Evolutionary conservation across 805 yeast species (phyloP).

Genomic region (Saccharomycopsis oosterbeekiorum): DNA sequence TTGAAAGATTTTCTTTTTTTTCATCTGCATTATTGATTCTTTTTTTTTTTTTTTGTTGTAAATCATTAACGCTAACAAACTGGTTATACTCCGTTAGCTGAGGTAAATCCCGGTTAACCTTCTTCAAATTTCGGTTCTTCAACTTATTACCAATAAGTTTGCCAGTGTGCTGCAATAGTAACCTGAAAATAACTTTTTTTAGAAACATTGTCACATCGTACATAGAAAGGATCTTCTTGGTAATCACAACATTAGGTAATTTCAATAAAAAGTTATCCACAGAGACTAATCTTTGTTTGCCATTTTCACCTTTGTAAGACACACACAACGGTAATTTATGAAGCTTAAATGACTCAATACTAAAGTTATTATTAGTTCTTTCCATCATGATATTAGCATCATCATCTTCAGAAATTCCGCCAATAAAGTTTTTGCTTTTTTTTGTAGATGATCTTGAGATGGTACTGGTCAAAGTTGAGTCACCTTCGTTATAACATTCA

Average conservation of each 20-base stretch:
- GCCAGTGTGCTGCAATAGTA: conserved; percentile 59
- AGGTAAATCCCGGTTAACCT: conserved; percentile 18
- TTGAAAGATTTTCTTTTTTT: not conserved
- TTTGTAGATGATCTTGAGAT: not conserved
- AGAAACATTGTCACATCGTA: conserved; percentile 55
- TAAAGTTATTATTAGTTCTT: conserved; percentile 64
- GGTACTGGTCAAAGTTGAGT: not conserved
- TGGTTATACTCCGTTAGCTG: conserved; percentile 28
- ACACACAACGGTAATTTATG: conserved; percentile 47
- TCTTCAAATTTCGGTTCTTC: conserved; percentile 25
- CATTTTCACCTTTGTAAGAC: conserved; percentile 63
- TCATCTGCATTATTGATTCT: not conserved
- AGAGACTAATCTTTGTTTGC: conserved; percentile 58
- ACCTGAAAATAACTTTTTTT: conserved; percentile 51
- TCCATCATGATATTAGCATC: conserved; percentile 57
- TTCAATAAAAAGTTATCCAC: conserved; percentile 62
- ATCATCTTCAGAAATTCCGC: conserved; percentile 20
- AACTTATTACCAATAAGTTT: conserved; percentile 72
- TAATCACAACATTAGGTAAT: conserved; percentile 51
- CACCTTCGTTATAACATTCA: not conserved
- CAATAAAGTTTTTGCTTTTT: not conserved
- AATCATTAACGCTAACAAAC: conserved; percentile 22
- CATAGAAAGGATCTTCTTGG: conserved; percentile 61
- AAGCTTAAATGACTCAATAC: conserved; percentile 49
- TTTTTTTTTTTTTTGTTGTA: conserved; percentile 1